Conservation (phyloP, 305 asterid genomes). For the Rubia peregrina region DNA sequence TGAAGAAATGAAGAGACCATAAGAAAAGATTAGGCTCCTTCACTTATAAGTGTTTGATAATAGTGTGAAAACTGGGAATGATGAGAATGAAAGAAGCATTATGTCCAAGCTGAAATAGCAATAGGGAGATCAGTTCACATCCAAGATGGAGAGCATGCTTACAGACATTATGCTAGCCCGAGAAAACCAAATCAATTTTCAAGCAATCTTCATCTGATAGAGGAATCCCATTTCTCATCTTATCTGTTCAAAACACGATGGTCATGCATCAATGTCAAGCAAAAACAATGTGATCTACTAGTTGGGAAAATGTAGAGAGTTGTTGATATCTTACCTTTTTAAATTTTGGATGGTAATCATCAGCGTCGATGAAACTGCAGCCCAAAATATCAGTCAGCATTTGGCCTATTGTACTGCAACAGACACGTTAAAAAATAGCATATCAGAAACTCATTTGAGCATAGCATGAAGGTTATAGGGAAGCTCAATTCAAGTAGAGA, state of each 20-base stretch:
- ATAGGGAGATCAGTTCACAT: conserved; percentile 25
- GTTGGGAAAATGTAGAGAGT: too few species aligned
- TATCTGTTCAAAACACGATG: too few species aligned
- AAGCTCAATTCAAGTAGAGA: not conserved
- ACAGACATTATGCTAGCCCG: not conserved
- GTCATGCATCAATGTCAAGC: too few species aligned
- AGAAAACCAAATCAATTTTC: not conserved
- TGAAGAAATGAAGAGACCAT: not conserved
- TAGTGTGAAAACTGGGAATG: conserved; percentile 15
- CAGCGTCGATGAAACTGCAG: conserved; percentile 67
- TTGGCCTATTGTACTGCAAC: conserved; percentile 61
- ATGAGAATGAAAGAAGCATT: conserved; percentile 29
- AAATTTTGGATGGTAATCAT: conserved; percentile 66
- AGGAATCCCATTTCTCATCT: too few species aligned
- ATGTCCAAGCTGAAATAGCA: conserved; percentile 30
- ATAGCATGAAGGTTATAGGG: not conserved
- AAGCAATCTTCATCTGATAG: too few species aligned
- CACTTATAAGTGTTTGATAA: conserved; percentile 7
- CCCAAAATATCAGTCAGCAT: conserved; percentile 53
- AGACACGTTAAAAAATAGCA: not conserved
- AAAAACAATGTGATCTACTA: too few species aligned
- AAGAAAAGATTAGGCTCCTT: conserved; percentile 27
- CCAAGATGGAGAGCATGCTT: conserved; percentile 7
- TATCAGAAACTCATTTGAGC: not conserved
- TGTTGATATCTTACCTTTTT: conserved; percentile 53